These are phyloP conservation scores for Vitis hybrid DNA, from an alignment of 177 flowering plant species.

Conservation along the genomic window DNA sequence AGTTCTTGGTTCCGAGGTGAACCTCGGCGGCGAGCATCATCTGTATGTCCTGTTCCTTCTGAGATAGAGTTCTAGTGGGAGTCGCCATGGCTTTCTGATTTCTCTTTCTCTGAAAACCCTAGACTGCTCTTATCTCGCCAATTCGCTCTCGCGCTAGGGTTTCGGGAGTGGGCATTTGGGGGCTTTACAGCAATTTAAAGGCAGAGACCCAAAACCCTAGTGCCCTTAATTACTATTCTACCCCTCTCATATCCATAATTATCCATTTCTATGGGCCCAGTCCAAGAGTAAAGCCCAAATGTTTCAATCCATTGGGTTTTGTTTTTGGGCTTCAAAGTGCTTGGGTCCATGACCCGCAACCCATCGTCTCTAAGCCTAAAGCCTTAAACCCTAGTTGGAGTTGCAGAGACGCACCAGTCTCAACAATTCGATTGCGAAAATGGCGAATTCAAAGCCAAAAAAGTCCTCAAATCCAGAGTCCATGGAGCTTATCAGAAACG, in stretches of 20 bases:
- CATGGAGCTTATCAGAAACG: constrained; percentile 51
- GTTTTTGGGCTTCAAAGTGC: no score
- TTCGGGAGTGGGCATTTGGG: background rate
- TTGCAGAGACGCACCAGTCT: background rate
- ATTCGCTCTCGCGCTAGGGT: background rate
- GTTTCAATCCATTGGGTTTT: no score
- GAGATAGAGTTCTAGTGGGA: constrained; percentile 32
- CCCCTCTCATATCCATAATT: no score
- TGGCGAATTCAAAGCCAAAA: constrained; percentile 37
- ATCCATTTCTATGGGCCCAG: no score
- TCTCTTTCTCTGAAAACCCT: background rate
- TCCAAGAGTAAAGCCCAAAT: no score
- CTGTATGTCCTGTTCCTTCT: constrained; percentile 74
- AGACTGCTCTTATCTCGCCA: background rate
- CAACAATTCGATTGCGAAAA: constrained; percentile 7
- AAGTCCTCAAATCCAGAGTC: constrained; percentile 30
- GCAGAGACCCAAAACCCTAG: no score
- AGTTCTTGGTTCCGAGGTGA: constrained; percentile 82
- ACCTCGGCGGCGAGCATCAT: constrained; percentile 84
- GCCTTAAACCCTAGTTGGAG: background rate
- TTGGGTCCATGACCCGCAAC: no score
- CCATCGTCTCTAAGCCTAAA: background rate
- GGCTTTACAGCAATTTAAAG: background rate
- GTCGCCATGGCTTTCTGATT: constrained; percentile 19
- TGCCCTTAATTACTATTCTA: no score